Evolutionary conservation across 805 yeast genomes (phyloP).

Genomic region (Kluyveromyces siamensis): DNA sequence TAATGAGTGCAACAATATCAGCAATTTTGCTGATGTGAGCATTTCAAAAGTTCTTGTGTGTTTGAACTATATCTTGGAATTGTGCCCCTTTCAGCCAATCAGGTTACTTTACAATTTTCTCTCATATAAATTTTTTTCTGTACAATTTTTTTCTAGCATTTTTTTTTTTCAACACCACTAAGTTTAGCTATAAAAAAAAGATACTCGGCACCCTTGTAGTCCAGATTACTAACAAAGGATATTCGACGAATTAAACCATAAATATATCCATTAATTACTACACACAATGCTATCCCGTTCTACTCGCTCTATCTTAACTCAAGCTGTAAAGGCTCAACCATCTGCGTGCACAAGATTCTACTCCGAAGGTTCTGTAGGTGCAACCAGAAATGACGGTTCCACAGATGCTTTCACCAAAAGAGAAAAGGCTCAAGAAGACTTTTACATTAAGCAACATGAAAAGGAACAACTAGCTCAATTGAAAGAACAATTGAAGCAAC

Average conservation of each 20-base stretch:
- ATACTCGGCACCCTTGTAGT: background rate
- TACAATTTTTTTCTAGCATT: background rate
- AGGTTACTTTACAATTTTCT: background rate
- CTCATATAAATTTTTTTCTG: background rate
- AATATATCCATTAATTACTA: background rate
- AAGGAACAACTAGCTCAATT: slow-evolving; percentile 74
- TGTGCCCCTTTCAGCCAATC: slow-evolving; percentile 1
- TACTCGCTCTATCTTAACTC: slow-evolving; percentile 22
- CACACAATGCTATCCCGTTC: slow-evolving; percentile 18
- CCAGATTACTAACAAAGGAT: background rate
- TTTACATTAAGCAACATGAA: slow-evolving; percentile 80
- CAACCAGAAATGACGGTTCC: slow-evolving; percentile 44
- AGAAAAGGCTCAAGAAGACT: slow-evolving; percentile 87
- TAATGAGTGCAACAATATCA: too few relatives aligned
- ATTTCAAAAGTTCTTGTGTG: too few relatives aligned
- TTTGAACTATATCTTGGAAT: background rate
- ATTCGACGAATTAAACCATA: too few relatives aligned
- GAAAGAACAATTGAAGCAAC: slow-evolving; percentile 69
- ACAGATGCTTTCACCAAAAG: slow-evolving; percentile 68
- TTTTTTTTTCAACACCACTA: background rate
- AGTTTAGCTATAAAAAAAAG: background rate
- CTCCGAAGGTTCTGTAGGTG: slow-evolving; percentile 55
- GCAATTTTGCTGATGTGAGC: too few relatives aligned
- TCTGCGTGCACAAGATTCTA: slow-evolving; percentile 22
- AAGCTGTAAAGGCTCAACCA: slow-evolving; percentile 14